phyloP scores from a whole-genome alignment of 2,329 filamentous ascomycete species.

The Ophiostoma populinum region DNA sequence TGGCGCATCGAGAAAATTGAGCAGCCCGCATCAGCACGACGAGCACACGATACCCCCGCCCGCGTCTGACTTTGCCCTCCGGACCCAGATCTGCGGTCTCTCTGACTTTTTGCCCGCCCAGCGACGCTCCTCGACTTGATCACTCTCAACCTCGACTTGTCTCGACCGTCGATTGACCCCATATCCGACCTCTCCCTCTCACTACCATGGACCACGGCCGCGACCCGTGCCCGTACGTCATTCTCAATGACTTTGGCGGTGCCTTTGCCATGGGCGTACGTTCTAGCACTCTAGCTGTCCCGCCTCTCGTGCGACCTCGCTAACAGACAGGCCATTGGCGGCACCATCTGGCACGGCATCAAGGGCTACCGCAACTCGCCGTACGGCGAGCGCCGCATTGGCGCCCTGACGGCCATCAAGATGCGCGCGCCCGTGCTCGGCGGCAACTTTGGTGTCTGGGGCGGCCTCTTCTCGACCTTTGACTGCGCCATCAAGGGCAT shows the following conservation, averaged over 20 bases:
- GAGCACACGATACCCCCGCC: no score
- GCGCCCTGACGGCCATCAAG: conserved; percentile 93
- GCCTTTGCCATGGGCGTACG: conserved; percentile 22
- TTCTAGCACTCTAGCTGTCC: background rate
- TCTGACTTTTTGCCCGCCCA: background rate
- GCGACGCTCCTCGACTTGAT: background rate
- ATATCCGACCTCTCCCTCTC: background rate
- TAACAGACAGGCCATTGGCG: conserved; percentile 46
- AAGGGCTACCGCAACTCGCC: conserved; percentile 86
- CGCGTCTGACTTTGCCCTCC: no score
- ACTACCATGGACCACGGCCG: conserved; percentile 73
- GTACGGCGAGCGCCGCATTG: conserved; percentile 88
- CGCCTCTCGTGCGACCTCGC: background rate
- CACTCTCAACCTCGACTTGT: background rate
- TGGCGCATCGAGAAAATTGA: no score
- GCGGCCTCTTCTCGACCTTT: conserved; percentile 86
- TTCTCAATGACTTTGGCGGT: conserved; percentile 92
- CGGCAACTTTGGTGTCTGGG: conserved; percentile 97
- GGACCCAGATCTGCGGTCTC: background rate
- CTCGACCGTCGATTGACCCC: background rate
- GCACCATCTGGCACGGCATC: conserved; percentile 88
- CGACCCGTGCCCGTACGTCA: conserved; percentile 94
- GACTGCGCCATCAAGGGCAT: conserved; percentile 94
- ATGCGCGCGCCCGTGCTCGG: conserved; percentile 89
- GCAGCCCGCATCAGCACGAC: no score